Conservation (phyloP, 352 stramenopile genomes). For the Blastocystis sp. region DNA sequence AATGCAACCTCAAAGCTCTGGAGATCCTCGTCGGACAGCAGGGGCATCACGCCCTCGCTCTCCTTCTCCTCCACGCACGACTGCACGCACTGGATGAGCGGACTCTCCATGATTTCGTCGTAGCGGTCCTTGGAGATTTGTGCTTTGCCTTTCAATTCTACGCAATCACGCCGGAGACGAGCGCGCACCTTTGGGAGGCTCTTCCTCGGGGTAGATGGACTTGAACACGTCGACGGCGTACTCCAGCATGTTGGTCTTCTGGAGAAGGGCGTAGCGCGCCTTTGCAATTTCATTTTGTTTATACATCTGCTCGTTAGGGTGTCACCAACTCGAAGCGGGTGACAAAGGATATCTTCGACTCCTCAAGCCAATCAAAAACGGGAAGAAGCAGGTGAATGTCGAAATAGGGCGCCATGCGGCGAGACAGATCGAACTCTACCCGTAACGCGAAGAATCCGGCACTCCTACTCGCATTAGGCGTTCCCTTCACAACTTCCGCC, state of each 20-base stretch:
- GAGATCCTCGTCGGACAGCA: neutral
- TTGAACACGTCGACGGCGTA: constrained; percentile 35
- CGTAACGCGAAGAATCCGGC: neutral
- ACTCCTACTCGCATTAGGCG: too few relatives aligned
- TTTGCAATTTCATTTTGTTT: constrained; percentile 30
- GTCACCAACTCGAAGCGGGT: neutral
- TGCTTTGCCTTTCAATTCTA: neutral
- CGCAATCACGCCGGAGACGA: neutral
- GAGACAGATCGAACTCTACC: constrained; percentile 19
- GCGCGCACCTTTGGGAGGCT: neutral
- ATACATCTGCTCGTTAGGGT: constrained; percentile 15
- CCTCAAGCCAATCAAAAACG: constrained; percentile 23
- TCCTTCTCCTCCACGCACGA: neutral
- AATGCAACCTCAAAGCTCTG: neutral
- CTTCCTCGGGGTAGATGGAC: neutral
- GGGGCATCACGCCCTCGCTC: neutral
- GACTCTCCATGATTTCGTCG: neutral
- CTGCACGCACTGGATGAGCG: neutral
- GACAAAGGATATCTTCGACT: constrained; percentile 31
- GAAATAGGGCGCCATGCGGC: neutral
- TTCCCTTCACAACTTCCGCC: too few relatives aligned
- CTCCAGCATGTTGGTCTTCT: constrained; percentile 7
- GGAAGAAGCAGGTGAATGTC: constrained; percentile 22
- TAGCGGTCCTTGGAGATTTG: neutral
- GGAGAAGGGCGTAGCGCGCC: neutral